phyloP scores from a whole-genome alignment of 73 alveolate species.

The Blepharisma stoltei region DNA sequence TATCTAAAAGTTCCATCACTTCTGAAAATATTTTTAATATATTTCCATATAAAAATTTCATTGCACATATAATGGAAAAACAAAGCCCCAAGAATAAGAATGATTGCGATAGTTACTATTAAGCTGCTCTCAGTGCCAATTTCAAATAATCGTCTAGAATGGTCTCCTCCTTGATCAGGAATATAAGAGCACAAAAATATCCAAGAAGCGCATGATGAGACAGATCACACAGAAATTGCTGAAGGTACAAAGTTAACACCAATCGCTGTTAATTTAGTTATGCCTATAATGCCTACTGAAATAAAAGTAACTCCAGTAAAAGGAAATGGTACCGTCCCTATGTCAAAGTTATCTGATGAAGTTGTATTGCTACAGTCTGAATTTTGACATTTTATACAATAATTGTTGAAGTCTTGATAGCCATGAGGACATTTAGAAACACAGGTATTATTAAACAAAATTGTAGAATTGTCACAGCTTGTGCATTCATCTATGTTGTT shows the following conservation, averaged over 20 bases:
- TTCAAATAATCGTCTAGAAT: background rate
- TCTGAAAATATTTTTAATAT: background rate
- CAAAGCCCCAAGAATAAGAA: background rate
- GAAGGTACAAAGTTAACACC: background rate
- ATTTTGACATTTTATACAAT: background rate
- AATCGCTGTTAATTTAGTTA: background rate
- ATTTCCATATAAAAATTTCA: background rate
- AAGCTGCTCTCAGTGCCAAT: background rate
- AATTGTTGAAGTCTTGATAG: background rate
- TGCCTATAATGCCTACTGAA: background rate
- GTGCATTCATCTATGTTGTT: background rate
- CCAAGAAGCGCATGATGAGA: constrained; percentile 4
- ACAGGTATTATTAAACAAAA: constrained; percentile 1
- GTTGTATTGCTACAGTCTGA: too few species aligned
- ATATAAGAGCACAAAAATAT: background rate
- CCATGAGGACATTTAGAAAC: constrained; percentile 1
- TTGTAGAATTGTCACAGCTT: background rate
- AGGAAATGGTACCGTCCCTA: constrained; percentile 1
- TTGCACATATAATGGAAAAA: background rate
- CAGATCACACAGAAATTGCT: constrained; percentile 3
- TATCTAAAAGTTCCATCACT: background rate
- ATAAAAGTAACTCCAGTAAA: background rate
- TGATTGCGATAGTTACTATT: background rate
- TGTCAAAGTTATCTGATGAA: background rate
- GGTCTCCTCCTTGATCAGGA: background rate